Evolutionary conservation across 176 grass and related monocot genomes (phyloP).

Genomic region (Carex littledalei): DNA sequence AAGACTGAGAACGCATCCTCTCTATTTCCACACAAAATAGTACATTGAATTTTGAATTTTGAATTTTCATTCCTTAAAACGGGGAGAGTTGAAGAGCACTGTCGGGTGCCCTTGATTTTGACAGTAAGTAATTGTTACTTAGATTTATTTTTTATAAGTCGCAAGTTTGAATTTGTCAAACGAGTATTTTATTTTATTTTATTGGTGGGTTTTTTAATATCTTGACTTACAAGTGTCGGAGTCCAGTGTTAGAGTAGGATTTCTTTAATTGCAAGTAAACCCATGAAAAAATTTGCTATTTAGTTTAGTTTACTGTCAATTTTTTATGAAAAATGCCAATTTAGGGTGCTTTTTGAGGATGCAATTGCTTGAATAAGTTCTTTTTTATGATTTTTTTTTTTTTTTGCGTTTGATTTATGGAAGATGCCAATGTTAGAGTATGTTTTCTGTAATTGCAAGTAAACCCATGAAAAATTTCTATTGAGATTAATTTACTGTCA

Average conservation of each 20-base stretch:
- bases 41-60: background rate
- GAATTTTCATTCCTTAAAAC: slow-evolving; percentile 8
- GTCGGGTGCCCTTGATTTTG: slow-evolving; percentile 6
- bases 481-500: too few relatives aligned
- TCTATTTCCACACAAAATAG: background rate
- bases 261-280: background rate
- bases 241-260: too few relatives aligned
- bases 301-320: too few relatives aligned
- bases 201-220: background rate
- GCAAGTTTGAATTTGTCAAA: background rate
- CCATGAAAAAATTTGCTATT: too few relatives aligned
- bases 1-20: background rate
- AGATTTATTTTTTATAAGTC: background rate
- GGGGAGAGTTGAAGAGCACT: background rate
- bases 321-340: too few relatives aligned
- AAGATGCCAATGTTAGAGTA: too few relatives aligned
- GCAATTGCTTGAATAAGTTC: too few relatives aligned
- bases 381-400: too few relatives aligned
- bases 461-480: too few relatives aligned
- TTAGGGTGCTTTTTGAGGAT: too few relatives aligned
- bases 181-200: background rate
- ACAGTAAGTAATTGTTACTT: background rate
- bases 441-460: too few relatives aligned
- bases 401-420: too few relatives aligned
- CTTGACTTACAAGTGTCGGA: background rate